Base-by-base conservation (phyloP, 768 basidiomycete species). In the Tulasnella sp. region DNA sequence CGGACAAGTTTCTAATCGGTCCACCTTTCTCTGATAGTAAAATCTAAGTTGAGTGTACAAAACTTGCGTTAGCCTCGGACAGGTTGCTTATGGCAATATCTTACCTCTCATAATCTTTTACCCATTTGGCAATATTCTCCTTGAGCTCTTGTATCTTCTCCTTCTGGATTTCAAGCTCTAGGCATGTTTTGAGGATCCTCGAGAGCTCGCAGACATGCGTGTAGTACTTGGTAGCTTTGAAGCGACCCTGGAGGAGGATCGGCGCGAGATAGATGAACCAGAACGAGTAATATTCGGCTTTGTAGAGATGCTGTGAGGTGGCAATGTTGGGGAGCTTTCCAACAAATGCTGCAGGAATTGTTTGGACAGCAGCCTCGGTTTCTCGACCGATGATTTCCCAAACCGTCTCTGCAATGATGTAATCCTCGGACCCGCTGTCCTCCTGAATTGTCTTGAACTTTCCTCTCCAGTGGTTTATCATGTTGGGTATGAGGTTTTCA, bases 61-160 rank as follows among this genome's bases (percentile, higher is more conserved):
- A n/a, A n/a, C n/a, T n/a, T n/a, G n/a, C n/a, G n/a, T n/a, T n/a
- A n/a, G n/a, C n/a, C n/a, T n/a, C n/a, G n/a, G n/a, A n/a, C n/a
- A n/a, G n/a, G n/a, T n/a, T n/a, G n/a, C n/a, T n/a, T n/a, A n/a
- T n/a, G n/a, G n/a, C 41, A 41, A 41, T 50, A 2, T 82, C 85
- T 58, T 77, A 88, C 88, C 77, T 79, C 84, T 89, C 88, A 74
- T 86, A 89, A 11, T 84, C 76, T 2, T 14, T 34, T 6, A 83
- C 81, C 80, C 80, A 83, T 37, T 76, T 31, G 6, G 72, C 76
- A 44, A 80, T 37, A 12, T 41, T 40, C 34, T 54, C 22, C 18
- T 75, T 58, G 1, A 83, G 75, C 5, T 9, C 18, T 28, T 69
- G 18, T 3, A 80, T 14, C 34, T 78, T 72, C 3, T 41, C 54